Conservation (phyloP, 768 basidiomycete species). For the Serendipita sp. region DNA sequence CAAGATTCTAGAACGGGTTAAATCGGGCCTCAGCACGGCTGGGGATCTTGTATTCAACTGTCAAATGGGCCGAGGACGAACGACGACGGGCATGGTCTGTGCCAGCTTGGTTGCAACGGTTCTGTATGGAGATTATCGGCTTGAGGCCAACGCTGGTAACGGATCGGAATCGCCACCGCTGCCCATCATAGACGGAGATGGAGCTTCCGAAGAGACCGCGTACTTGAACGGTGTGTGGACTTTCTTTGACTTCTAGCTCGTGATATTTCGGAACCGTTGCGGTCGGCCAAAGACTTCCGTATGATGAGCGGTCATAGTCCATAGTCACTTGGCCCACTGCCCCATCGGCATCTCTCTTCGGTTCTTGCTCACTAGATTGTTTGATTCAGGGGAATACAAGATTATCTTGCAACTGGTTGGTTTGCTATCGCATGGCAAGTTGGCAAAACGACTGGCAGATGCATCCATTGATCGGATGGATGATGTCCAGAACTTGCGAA, state of each 20-base stretch:
- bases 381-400: constrained; percentile 79
- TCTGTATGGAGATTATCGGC: constrained; percentile 19
- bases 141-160: neutral
- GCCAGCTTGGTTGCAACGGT: constrained; percentile 74
- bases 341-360: neutral
- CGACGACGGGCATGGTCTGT: constrained; percentile 92
- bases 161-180: constrained; percentile 23
- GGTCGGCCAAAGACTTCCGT: too few species aligned
- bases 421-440: constrained; percentile 80
- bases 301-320: neutral
- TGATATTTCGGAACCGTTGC: too few species aligned
- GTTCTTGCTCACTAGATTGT: neutral
- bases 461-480: constrained; percentile 75
- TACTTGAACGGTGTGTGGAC: constrained; percentile 62
- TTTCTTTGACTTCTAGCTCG: neutral
- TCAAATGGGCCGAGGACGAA: constrained; percentile 76
- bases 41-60: constrained; percentile 90
- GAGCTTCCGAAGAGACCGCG: constrained; percentile 74
- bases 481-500: constrained; percentile 92
- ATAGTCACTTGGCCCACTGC: neutral
- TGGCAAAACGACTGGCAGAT: constrained; percentile 82
- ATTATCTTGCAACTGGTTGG: constrained; percentile 88
- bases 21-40: constrained; percentile 32
- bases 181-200: constrained; percentile 39
- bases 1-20: constrained; percentile 62